Evolutionary conservation across 331 rosid genomes (phyloP).

Genomic region (Cydonia oblonga): DNA sequence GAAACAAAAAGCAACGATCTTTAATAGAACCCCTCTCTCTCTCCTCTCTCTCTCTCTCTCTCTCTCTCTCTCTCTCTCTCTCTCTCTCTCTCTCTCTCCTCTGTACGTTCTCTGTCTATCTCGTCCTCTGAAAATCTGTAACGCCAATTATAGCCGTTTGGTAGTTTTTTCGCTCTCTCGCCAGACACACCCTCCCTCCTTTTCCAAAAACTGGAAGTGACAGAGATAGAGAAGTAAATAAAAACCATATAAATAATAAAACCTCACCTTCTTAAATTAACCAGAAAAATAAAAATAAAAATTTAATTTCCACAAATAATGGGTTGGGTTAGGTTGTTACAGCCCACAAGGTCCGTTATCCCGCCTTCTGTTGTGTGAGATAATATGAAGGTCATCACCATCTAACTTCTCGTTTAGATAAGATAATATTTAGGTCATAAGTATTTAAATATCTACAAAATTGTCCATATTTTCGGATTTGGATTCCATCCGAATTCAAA

Average conservation of each 20-base stretch:
- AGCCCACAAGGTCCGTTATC: neutral
- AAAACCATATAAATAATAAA: neutral
- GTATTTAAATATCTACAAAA: no score
- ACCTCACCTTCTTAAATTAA: neutral
- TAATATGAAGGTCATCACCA: no score
- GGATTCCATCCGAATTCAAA: no score
- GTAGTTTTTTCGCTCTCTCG: slow-evolving; percentile 33
- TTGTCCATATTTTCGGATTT: no score
- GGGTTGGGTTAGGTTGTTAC: neutral
- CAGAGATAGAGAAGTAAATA: neutral
- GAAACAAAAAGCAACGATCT: no score
- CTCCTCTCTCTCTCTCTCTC: neutral
- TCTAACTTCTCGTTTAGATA: no score
- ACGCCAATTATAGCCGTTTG: slow-evolving; percentile 79
- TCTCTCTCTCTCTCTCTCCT: neutral
- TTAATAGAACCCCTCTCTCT: neutral
- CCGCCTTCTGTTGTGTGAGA: no score
- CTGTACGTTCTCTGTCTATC: neutral
- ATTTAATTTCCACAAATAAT: neutral
- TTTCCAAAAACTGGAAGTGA: slow-evolving; percentile 10
- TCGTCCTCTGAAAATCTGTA: slow-evolving; percentile 12
- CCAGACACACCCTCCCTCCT: slow-evolving; percentile 1
- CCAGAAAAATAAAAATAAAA: neutral
- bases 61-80: neutral
- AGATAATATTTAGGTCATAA: no score